Evolutionary conservation across 2,329 filamentous ascomycete genomes (phyloP), one percentile per base, ranked within the genome.

Genomic region (Diaporthe australafricana): DNA sequence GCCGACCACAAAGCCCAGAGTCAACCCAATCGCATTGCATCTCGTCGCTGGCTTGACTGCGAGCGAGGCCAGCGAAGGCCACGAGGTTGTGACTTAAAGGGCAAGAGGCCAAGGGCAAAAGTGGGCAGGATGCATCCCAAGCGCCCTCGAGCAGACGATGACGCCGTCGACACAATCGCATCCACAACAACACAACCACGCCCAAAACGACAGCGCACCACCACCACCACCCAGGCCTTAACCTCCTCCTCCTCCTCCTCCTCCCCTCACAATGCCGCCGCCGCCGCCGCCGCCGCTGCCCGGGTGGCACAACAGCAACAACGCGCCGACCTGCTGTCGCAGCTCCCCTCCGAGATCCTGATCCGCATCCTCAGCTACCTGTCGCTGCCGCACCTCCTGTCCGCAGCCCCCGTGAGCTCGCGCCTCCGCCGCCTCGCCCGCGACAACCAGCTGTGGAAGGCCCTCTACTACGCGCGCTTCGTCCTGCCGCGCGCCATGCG

Each of bases 381-480:
- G n/a, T 84, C 92, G 2, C 88, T 94, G 38, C 83, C 87, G 9
- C 88, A 92, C 35, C 88, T 98, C 11, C 86, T 94, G 68, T 84
- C 85, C 67, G 85, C 89, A 45, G 84, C 87, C 7, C 84, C 90
- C 69, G 87, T 95, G n/a, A 98, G 94, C 2, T 90, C 84, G 68
- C 94, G 93, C 72, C 93, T 97, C 78, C 87, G 91, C 76, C 86
- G 86, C 48, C 87, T 98, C 22, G 88, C 94, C 9, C 87, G 88
- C 69, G 96, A 98, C 81, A 92, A 93, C 0, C 94, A 98, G 79
- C 84, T 98, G 70, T 99, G 96, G 96, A 96, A 96, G 80, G 88
- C 89, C 17, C 89, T 94, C 63, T 99, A 98, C 83, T 98, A 97
- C 82, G 87, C 90, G 32, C 91, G 93, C 74, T 98, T 97, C 81